phyloP scores from a whole-genome alignment of 2,329 filamentous ascomycete species.

The Ramularia endophylla region DNA sequence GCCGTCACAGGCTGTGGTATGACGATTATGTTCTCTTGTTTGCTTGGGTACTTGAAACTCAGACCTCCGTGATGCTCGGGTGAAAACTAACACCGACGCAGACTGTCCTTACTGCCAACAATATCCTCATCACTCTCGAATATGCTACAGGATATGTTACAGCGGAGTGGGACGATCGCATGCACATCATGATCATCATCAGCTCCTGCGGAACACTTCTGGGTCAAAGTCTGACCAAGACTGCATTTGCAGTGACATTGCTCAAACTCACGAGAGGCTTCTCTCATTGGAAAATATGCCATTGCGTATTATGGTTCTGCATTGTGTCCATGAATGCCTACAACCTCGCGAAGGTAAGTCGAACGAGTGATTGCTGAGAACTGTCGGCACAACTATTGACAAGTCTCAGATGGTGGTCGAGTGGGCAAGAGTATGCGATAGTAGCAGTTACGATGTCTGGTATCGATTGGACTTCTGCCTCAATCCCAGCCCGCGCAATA shows the following conservation, averaged over 20 bases:
- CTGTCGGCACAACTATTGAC: slow-evolving; percentile 1
- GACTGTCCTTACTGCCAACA: slow-evolving; percentile 41
- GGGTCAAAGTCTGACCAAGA: slow-evolving; percentile 34
- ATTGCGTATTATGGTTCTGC: slow-evolving; percentile 43
- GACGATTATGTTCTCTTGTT: slow-evolving; percentile 36
- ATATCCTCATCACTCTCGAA: slow-evolving; percentile 42
- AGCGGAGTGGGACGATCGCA: slow-evolving; percentile 46
- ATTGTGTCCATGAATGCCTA: slow-evolving; percentile 46
- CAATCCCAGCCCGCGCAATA: slow-evolving; percentile 32
- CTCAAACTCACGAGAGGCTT: slow-evolving; percentile 39
- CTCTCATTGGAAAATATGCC: slow-evolving; percentile 14
- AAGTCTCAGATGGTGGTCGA: slow-evolving; percentile 37
- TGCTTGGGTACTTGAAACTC: slow-evolving; percentile 29
- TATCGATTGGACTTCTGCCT: slow-evolving; percentile 46
- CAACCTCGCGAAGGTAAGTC: slow-evolving; percentile 39
- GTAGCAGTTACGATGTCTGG: slow-evolving; percentile 40
- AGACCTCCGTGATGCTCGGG: too few species aligned
- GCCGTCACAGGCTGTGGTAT: slow-evolving; percentile 36
- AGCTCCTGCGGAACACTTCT: slow-evolving; percentile 36
- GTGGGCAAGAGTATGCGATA: slow-evolving; percentile 45
- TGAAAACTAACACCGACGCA: too few species aligned
- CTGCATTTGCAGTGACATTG: slow-evolving; percentile 36
- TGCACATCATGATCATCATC: slow-evolving; percentile 49
- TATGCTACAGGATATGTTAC: slow-evolving; percentile 46
- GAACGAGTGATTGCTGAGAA: neutral